A percentile compares a stretch with the other conserved stretches of the same genome.
Conservation (phyloP, 139 green algal species). For the Micractinium conductrix region DNA sequence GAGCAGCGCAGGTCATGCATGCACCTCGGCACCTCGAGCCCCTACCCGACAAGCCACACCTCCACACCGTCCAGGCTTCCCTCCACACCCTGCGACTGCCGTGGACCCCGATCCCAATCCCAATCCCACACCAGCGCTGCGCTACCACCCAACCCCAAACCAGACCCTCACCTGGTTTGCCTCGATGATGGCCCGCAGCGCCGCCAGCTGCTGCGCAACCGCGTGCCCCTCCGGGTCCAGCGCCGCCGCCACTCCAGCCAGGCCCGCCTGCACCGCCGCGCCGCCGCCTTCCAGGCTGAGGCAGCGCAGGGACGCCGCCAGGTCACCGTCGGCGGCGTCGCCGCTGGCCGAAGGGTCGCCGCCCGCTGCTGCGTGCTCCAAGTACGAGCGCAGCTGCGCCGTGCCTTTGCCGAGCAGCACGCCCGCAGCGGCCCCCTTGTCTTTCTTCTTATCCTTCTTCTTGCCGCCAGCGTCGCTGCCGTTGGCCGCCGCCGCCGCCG, state of each 20-base stretch:
- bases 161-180: constrained; percentile 71
- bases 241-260: constrained; percentile 14
- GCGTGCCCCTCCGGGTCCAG: constrained; percentile 31
- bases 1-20: no score
- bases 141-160: no score
- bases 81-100: no score
- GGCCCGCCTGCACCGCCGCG: constrained; percentile 1
- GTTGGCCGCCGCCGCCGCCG: neutral
- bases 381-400: constrained; percentile 54
- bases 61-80: no score
- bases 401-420: constrained; percentile 78
- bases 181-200: constrained; percentile 69
- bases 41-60: no score
- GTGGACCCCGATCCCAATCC: no score
- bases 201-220: constrained; percentile 57
- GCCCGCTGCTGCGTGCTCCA: constrained; percentile 56
- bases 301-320: no score
- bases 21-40: no score
- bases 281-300: constrained; percentile 21
- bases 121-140: no score
- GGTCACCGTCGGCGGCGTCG: neutral
- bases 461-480: constrained; percentile 14
- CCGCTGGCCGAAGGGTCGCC: neutral
- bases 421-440: constrained; percentile 40
- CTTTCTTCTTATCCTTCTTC: constrained; percentile 72